phyloP scores from a whole-genome alignment of 768 basidiomycete genomes.

The Serpula lacrymans region DNA sequence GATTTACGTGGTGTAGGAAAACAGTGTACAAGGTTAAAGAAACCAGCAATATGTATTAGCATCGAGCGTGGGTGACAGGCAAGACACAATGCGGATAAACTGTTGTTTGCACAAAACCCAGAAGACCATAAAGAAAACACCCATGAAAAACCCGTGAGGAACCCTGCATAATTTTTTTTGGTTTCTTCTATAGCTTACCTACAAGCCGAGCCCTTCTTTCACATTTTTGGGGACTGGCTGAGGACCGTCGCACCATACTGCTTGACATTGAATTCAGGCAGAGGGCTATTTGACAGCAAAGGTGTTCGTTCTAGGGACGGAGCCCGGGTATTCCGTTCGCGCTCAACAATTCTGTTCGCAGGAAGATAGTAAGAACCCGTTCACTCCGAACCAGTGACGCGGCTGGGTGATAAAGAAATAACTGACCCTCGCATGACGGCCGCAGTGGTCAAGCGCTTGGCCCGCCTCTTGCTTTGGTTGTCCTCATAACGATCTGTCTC shows the following conservation, averaged over 20 bases:
- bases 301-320: slow-evolving; percentile 33
- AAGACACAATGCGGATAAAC: too few species aligned
- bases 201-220: too few species aligned
- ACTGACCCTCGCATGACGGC: slow-evolving; percentile 76
- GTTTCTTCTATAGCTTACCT: too few species aligned
- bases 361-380: neutral
- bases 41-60: too few species aligned
- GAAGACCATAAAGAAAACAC: too few species aligned
- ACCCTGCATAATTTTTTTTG: too few species aligned
- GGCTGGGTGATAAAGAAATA: neutral
- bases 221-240: slow-evolving; percentile 5
- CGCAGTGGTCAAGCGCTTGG: slow-evolving; percentile 67
- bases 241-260: slow-evolving; percentile 1
- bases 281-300: slow-evolving; percentile 19
- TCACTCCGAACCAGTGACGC: neutral
- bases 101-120: too few species aligned
- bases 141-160: too few species aligned
- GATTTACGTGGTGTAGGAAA: too few species aligned
- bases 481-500: slow-evolving; percentile 91
- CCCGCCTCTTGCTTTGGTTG: slow-evolving; percentile 75
- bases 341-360: slow-evolving; percentile 49
- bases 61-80: too few species aligned
- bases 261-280: slow-evolving; percentile 1
- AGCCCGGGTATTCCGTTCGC: slow-evolving; percentile 36
- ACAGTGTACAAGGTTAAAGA: too few species aligned